A percentile compares a stretch with the other conserved stretches of the same genome.
Conservation (phyloP, 139 green algal species). For the Yamagishiella unicocca region DNA sequence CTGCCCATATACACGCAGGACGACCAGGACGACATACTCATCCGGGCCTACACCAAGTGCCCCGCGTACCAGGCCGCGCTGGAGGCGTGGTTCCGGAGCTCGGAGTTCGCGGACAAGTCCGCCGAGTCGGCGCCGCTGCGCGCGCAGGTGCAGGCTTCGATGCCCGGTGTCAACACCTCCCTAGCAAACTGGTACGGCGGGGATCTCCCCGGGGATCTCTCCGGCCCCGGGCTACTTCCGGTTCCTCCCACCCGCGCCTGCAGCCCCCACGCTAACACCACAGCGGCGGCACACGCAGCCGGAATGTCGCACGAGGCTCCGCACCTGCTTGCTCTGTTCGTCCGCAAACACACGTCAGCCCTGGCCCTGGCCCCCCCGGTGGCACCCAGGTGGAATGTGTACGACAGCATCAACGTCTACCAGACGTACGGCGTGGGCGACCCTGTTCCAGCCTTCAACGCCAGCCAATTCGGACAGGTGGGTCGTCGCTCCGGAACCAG, state of each 20-base stretch:
- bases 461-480: background rate
- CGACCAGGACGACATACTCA: conserved; percentile 56
- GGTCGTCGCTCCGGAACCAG: too few species aligned
- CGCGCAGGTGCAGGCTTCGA: background rate
- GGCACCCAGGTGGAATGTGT: conserved; percentile 54
- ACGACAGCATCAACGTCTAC: conserved; percentile 67
- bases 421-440: conserved; percentile 54
- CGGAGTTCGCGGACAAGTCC: conserved; percentile 57
- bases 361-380: too few species aligned
- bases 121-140: background rate
- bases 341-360: too few species aligned
- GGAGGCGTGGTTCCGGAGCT: conserved; percentile 43
- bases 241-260: too few species aligned
- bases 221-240: too few species aligned
- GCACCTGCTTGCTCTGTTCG: too few species aligned
- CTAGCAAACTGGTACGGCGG: conserved; percentile 57
- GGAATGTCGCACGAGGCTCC: too few species aligned
- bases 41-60: conserved; percentile 68
- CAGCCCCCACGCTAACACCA: too few species aligned
- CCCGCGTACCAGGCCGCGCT: conserved; percentile 47
- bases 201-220: too few species aligned
- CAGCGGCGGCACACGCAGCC: too few species aligned
- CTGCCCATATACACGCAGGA: conserved; percentile 63
- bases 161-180: conserved; percentile 13
- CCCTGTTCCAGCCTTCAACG: conserved; percentile 21